Percentiles rank a stretch among this genome's conserved stretches.
These are phyloP conservation scores for Nakazawaea sp. DNA, from an alignment of 805 yeast species.

Conservation along the genomic window DNA sequence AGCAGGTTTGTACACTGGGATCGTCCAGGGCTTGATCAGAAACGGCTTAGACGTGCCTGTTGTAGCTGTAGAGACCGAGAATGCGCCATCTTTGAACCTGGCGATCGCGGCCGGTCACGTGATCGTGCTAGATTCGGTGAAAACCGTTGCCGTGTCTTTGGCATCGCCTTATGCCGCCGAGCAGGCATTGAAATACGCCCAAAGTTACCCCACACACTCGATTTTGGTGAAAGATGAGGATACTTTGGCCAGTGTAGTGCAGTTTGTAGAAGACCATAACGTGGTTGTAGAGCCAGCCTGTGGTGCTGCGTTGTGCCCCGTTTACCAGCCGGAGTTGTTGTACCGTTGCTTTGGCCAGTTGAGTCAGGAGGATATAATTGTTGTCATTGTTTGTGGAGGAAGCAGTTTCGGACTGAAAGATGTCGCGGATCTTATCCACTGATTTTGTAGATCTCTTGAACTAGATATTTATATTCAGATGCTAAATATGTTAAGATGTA, in stretches of 20 bases:
- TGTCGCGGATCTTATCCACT: not conserved
- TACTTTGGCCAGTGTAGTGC: conserved; percentile 46
- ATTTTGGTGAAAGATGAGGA: conserved; percentile 45
- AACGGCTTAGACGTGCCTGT: conserved; percentile 30
- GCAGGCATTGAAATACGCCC: conserved; percentile 38
- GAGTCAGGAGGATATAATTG: conserved; percentile 34
- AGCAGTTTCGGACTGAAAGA: conserved; percentile 3
- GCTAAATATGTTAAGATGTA: too few relatives aligned
- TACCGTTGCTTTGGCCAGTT: conserved; percentile 21
- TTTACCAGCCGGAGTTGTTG: conserved; percentile 30
- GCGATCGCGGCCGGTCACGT: conserved; percentile 40
- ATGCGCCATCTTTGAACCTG: conserved; percentile 50
- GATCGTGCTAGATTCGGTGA: conserved; percentile 32
- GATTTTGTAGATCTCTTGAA: too few relatives aligned
- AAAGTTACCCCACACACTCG: conserved; percentile 32
- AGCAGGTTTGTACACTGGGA: conserved; percentile 50
- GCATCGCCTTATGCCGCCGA: conserved; percentile 55
- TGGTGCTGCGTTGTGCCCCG: conserved; percentile 58
- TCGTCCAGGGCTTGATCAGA: conserved; percentile 35
- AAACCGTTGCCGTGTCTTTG: conserved; percentile 56
- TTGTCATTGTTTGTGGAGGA: conserved; percentile 58
- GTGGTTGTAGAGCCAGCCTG: conserved; percentile 65
- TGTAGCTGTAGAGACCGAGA: conserved; percentile 52
- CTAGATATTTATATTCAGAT: too few relatives aligned
- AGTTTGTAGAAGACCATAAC: conserved; percentile 43